A percentile compares a stretch with the other conserved stretches of the same genome.
phyloP scores from a whole-genome alignment of 371 early-diverging fungal species.

The Mortierella sp. region DNA sequence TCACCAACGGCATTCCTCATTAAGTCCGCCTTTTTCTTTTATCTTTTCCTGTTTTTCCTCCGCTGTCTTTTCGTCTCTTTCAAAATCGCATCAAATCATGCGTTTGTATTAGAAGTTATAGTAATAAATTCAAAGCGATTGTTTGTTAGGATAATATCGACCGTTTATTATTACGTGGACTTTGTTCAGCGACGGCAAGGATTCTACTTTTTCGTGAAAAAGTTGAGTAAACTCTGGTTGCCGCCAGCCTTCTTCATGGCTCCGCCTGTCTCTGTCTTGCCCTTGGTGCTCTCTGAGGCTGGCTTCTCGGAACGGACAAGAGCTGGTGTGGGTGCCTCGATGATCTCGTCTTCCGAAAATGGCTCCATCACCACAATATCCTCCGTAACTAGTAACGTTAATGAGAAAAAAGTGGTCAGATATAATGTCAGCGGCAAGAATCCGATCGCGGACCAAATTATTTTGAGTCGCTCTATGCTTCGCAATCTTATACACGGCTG shows the following conservation, averaged over 20 bases:
- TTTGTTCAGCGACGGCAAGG: neutral
- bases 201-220: constrained; percentile 42
- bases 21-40: constrained; percentile 7
- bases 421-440: too few relatives aligned
- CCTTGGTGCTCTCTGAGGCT: neutral
- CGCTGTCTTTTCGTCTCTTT: too few relatives aligned
- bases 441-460: neutral
- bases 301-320: constrained; percentile 10
- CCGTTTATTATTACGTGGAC: neutral
- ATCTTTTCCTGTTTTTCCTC: too few relatives aligned
- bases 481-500: neutral
- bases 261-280: constrained; percentile 8
- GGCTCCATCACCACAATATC: constrained; percentile 45
- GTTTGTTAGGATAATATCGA: neutral
- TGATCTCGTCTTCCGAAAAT: constrained; percentile 48
- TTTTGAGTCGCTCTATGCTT: neutral
- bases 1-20: constrained; percentile 84
- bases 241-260: constrained; percentile 50
- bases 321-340: constrained; percentile 24
- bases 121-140: neutral
- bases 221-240: constrained; percentile 55
- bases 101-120: neutral
- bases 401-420: neutral
- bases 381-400: constrained; percentile 36
- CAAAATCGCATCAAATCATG: neutral